phyloP scores from a whole-genome alignment of 345 rosid species.

The Salix purpurea region DNA sequence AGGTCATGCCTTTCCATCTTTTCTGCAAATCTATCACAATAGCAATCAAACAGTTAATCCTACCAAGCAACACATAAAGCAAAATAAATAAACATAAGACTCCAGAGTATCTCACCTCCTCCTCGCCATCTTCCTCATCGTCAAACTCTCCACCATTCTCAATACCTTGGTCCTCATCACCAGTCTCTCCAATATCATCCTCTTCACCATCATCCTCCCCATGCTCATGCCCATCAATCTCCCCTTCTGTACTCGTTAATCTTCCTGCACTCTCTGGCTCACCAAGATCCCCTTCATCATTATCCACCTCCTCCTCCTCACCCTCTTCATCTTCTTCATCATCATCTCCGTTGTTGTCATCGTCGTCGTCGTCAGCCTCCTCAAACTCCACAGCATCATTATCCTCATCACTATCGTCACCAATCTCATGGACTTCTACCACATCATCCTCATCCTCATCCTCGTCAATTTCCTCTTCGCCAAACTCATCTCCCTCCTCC shows the following conservation, averaged over 20 bases:
- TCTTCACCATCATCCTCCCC: slow-evolving; percentile 62
- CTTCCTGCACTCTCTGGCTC: slow-evolving; percentile 43
- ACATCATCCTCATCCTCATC: slow-evolving; percentile 30
- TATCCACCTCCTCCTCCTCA: slow-evolving; percentile 47
- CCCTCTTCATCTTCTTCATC: slow-evolving; percentile 25
- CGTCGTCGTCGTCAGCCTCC: slow-evolving; percentile 39
- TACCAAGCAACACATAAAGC: not conserved
- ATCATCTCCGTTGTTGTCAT: slow-evolving; percentile 16
- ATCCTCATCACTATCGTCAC: slow-evolving; percentile 43
- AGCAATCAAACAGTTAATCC: not conserved
- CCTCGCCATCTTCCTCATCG: slow-evolving; percentile 47
- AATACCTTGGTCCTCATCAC: slow-evolving; percentile 19
- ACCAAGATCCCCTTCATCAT: slow-evolving; percentile 39
- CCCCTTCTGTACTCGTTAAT: slow-evolving; percentile 49
- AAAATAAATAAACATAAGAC: not conserved
- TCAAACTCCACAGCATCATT: slow-evolving; percentile 49
- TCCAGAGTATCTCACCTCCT: slow-evolving; percentile 50
- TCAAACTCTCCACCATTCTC: slow-evolving; percentile 61
- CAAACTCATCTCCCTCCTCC: slow-evolving; percentile 24
- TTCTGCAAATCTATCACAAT: not conserved
- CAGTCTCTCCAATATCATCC: slow-evolving; percentile 29
- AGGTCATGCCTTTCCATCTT: not conserved
- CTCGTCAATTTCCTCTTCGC: slow-evolving; percentile 18
- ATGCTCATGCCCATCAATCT: slow-evolving; percentile 78
- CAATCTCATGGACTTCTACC: slow-evolving; percentile 32